Evolutionary conservation across 345 rosid species (phyloP), one percentile per base, ranked within the genome.

Genomic region (Excoecaria agallocha): DNA sequence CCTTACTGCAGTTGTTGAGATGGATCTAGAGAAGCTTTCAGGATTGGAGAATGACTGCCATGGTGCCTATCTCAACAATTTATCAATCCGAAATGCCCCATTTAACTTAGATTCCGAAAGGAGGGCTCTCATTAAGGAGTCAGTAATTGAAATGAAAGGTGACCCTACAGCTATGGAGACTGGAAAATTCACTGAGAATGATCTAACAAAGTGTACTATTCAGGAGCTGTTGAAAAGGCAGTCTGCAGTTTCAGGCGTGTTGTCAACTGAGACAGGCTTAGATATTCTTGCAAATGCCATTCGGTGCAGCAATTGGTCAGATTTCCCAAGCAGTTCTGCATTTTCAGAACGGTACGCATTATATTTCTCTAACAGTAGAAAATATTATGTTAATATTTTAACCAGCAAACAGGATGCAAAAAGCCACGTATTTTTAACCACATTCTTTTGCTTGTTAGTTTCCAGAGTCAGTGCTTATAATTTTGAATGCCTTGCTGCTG

Each of bases 1-100:
- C 77, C 74, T 93, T n/a, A 74, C 73, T 64, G 92, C 96, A 71
- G 74, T 82, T 4, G 54, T 90, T 65, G 84, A 88, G 74, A 80
- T 80, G 86, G 90, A 89, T 77, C 85, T 84, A 4, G 46, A 75
- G 72, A 78, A 17, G 50, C 77, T 81, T 19, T 76, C 83, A 8
- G 74, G 68, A 35, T 71, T 37, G 35, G 74, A 70, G 51, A 62
- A 78, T 39, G 81, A 77, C 54, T 24, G 67, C 76, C 75, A 84
- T 37, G 39, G 71, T 51, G 52, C 25, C 52, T 87, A 82, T 78
- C 77, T 84, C 30, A 49, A 72, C 45, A 87, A 74, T 78, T 72
- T 87, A 77, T 76, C 46, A 7, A 64, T 80, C 77, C 72, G 66
- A 61, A 78, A 73, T 69, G 64, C 71, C 6, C 71, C 78, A 35